Conservation (phyloP, 768 basidiomycete species). For the Hygrophorus russula region DNA sequence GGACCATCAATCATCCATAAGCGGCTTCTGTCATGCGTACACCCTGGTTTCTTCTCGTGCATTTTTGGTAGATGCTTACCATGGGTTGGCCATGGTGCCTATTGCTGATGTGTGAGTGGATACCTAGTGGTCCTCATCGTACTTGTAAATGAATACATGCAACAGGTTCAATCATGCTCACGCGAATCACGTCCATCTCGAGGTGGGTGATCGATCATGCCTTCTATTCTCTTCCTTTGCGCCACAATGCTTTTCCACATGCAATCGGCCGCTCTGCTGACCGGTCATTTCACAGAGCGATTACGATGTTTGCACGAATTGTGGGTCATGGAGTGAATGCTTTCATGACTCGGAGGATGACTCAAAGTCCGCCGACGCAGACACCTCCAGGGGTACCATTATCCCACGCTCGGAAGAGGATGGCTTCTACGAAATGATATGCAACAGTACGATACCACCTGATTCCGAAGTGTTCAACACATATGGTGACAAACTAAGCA, state of each 20-base stretch:
- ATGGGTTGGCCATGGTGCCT: conserved; percentile 75
- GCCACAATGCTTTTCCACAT: neutral
- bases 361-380: neutral
- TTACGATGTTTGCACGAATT: conserved; percentile 59
- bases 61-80: conserved; percentile 75
- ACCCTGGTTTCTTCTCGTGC: conserved; percentile 70
- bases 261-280: conserved; percentile 4
- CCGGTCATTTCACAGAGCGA: conserved; percentile 39
- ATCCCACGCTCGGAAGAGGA: conserved; percentile 12
- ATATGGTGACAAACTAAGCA: conserved; percentile 56
- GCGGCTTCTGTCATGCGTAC: conserved; percentile 41
- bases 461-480: conserved; percentile 63
- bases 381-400: neutral
- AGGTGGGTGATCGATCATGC: conserved; percentile 32
- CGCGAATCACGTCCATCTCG: conserved; percentile 61
- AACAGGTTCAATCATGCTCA: conserved; percentile 63
- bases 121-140: no score
- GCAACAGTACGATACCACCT: conserved; percentile 37
- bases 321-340: conserved; percentile 61
- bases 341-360: conserved; percentile 42
- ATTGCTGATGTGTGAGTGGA: conserved; percentile 67
- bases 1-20: conserved; percentile 15
- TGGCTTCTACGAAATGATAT: conserved; percentile 57
- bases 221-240: neutral
- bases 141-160: neutral